phyloP scores from a whole-genome alignment of 2,329 filamentous ascomycete genomes.

The Pestalotiopsis sp. region DNA sequence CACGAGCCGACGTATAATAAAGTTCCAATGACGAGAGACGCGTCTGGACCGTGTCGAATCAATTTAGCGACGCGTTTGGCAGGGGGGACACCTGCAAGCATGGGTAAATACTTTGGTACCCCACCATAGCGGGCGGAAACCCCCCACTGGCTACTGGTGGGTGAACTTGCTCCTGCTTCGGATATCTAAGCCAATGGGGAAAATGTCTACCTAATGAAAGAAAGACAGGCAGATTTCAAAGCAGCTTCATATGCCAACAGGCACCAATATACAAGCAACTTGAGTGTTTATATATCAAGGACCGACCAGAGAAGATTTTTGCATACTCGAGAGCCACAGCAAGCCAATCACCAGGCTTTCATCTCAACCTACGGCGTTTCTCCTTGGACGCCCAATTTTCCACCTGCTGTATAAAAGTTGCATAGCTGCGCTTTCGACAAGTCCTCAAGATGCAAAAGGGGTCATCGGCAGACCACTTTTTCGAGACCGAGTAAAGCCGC shows the following conservation, averaged over 20 bases:
- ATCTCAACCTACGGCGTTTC: too few species aligned
- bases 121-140: constrained; percentile 6
- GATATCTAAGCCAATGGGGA: not conserved
- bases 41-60: constrained; percentile 42
- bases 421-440: not conserved
- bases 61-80: constrained; percentile 31
- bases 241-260: not conserved
- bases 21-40: constrained; percentile 33
- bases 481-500: constrained; percentile 79
- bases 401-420: not conserved
- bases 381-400: too few species aligned
- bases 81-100: not conserved
- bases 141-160: not conserved
- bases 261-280: not conserved
- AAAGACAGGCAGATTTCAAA: constrained; percentile 3
- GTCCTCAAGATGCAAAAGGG: constrained; percentile 62
- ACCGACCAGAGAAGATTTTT: not conserved
- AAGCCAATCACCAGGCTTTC: not conserved
- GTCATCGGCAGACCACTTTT: constrained; percentile 80
- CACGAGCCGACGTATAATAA: not conserved
- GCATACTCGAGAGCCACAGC: not conserved
- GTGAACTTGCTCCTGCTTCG: not conserved
- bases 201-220: not conserved
- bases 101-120: not conserved
- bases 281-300: not conserved